A percentile compares a stretch with the other conserved stretches of the same genome.
These are phyloP conservation scores for Pisolithus albus DNA, from an alignment of 768 basidiomycete species.

Conservation along the genomic window DNA sequence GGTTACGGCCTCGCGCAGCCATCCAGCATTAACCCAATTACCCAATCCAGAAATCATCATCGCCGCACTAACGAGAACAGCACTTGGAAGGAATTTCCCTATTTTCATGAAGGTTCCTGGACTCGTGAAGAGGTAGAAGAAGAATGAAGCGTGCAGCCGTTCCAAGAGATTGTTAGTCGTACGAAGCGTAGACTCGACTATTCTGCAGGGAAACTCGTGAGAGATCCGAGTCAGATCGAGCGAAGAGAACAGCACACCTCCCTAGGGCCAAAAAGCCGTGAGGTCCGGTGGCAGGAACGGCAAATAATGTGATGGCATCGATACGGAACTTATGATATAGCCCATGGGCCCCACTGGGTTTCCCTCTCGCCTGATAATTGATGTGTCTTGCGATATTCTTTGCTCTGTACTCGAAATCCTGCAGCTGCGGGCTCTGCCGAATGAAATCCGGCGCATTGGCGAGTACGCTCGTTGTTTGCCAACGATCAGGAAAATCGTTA, in stretches of 20 bases:
- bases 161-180: slow-evolving; percentile 93
- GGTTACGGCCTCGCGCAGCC: slow-evolving; percentile 29
- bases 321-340: slow-evolving; percentile 88
- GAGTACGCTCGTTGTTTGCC: slow-evolving; percentile 23
- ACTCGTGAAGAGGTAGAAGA: slow-evolving; percentile 72
- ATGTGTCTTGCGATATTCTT: slow-evolving; percentile 67
- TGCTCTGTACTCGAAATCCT: slow-evolving; percentile 51
- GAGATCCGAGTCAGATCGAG: not conserved
- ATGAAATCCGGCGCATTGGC: slow-evolving; percentile 43
- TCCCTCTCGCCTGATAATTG: slow-evolving; percentile 69
- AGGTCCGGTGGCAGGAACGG: slow-evolving; percentile 79
- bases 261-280: slow-evolving; percentile 95
- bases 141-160: slow-evolving; percentile 94
- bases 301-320: slow-evolving; percentile 89
- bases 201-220: slow-evolving; percentile 33
- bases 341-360: slow-evolving; percentile 83
- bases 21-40: slow-evolving; percentile 64
- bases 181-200: slow-evolving; percentile 81
- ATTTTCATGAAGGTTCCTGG: slow-evolving; percentile 77
- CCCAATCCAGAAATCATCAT: slow-evolving; percentile 81
- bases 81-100: slow-evolving; percentile 85
- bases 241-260: slow-evolving; percentile 43
- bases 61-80: slow-evolving; percentile 73
- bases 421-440: slow-evolving; percentile 36
- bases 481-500: slow-evolving; percentile 31